A percentile compares a stretch with the other conserved stretches of the same genome.
phyloP scores from a whole-genome alignment of 176 grass and related monocot species.

The Saccharum officinarum region DNA sequence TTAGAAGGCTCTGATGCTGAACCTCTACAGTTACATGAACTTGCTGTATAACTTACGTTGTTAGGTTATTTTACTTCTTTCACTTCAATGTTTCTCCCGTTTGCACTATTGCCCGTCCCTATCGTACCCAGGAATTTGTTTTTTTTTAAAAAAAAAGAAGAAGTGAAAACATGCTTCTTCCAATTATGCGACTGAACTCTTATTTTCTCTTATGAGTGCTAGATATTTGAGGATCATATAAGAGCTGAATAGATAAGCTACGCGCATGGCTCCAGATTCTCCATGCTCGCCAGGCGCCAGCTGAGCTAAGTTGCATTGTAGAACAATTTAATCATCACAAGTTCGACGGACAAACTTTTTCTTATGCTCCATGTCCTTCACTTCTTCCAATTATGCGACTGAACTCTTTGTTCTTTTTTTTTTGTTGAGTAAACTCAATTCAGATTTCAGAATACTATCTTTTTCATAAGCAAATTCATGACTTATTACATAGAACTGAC shows the following conservation, averaged over 20 bases:
- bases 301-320: not conserved
- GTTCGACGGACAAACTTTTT: not conserved
- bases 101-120: not conserved
- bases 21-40: not conserved
- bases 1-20: not conserved
- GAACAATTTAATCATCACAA: not conserved
- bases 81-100: not conserved
- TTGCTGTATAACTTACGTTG: not conserved
- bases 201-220: not conserved
- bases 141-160: no score
- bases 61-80: not conserved
- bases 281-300: not conserved
- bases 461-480: not conserved
- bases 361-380: not conserved
- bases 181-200: no score
- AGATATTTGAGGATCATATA: not conserved
- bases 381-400: not conserved
- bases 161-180: no score
- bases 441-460: not conserved
- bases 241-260: not conserved
- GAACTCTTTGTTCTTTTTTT: not conserved
- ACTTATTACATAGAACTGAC: not conserved
- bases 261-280: not conserved
- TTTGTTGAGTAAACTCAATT: not conserved
- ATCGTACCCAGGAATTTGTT: not conserved